Percentiles rank a stretch among this genome's conserved stretches.
Evolutionary conservation across 129 eudicot genomes (phyloP).

Genomic region (Cynara cardunculus): DNA sequence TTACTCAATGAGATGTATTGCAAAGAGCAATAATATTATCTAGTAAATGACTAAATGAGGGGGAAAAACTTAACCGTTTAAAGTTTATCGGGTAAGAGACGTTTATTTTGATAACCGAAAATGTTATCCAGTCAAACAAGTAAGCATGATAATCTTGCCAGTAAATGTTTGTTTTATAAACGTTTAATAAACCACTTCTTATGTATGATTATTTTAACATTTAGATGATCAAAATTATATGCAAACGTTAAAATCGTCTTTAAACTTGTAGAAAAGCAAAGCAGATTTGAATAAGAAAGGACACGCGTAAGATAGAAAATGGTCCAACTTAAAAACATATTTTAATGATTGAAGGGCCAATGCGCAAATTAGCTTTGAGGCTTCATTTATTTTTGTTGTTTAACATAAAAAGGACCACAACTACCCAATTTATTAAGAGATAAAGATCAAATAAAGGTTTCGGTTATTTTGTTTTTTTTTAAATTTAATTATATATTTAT

Average conservation of each 20-base stretch:
- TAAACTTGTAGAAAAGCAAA: neutral
- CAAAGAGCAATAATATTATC: too few species aligned
- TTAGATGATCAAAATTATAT: neutral
- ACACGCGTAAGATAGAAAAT: neutral
- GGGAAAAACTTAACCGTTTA: too few species aligned
- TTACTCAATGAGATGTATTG: too few species aligned
- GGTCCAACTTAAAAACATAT: constrained; percentile 11
- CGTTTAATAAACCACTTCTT: too few species aligned
- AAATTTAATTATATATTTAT: too few species aligned
- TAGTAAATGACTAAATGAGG: too few species aligned
- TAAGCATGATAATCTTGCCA: too few species aligned
- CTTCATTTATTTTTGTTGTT: constrained; percentile 11
- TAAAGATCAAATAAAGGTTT: constrained; percentile 15
- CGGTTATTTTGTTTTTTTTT: neutral
- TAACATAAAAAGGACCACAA: neutral
- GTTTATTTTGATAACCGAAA: too few species aligned
- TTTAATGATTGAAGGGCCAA: constrained; percentile 13
- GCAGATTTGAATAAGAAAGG: neutral
- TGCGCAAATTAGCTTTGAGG: neutral
- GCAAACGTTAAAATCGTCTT: neutral
- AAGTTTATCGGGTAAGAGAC: too few species aligned
- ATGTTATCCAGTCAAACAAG: too few species aligned
- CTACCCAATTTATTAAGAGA: constrained; percentile 17
- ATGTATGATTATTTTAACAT: neutral
- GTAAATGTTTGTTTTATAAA: too few species aligned